Conservation (phyloP, 2,329 filamentous ascomycete species). For the Allantophomopsis lycopodina region DNA sequence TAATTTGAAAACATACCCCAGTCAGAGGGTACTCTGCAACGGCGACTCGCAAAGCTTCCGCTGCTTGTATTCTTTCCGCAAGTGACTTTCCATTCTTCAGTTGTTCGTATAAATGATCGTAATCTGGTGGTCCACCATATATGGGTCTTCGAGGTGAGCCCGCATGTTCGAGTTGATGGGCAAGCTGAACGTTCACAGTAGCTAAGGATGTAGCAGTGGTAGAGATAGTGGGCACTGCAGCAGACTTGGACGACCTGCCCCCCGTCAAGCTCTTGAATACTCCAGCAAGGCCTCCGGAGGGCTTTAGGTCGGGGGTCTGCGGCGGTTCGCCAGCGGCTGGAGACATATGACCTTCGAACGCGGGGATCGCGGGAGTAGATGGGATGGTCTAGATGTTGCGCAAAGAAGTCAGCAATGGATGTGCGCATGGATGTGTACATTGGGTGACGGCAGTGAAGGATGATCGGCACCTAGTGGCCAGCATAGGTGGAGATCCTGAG, state of each 20-base stretch:
- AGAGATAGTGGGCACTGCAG: constrained; percentile 27
- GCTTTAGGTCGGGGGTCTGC: constrained; percentile 39
- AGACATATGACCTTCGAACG: constrained; percentile 31
- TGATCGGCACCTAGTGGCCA: too few species aligned
- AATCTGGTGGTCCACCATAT: constrained; percentile 32
- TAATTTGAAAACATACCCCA: constrained; percentile 9
- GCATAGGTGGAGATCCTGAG: too few species aligned
- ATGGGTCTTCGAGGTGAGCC: constrained; percentile 16
- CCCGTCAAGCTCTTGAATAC: constrained; percentile 48
- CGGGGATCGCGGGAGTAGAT: neutral
- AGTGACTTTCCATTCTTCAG: constrained; percentile 35
- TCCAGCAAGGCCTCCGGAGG: constrained; percentile 41
- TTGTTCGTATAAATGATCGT: constrained; percentile 38
- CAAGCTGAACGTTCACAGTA: constrained; percentile 22
- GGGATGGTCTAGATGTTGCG: too few species aligned
- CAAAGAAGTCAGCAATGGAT: too few species aligned
- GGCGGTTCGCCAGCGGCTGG: constrained; percentile 42
- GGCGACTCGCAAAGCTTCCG: constrained; percentile 38
- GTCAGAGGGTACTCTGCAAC: constrained; percentile 42
- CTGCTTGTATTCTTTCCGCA: constrained; percentile 40
- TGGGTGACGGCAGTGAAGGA: too few species aligned
- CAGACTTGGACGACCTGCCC: constrained; percentile 37
- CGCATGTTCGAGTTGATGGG: constrained; percentile 24
- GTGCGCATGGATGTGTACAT: too few species aligned
- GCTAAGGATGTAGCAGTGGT: constrained; percentile 19